Evolutionary conservation across 371 early-diverging fungal species (phyloP).

Genomic region (Mucor lusitanicus): DNA sequence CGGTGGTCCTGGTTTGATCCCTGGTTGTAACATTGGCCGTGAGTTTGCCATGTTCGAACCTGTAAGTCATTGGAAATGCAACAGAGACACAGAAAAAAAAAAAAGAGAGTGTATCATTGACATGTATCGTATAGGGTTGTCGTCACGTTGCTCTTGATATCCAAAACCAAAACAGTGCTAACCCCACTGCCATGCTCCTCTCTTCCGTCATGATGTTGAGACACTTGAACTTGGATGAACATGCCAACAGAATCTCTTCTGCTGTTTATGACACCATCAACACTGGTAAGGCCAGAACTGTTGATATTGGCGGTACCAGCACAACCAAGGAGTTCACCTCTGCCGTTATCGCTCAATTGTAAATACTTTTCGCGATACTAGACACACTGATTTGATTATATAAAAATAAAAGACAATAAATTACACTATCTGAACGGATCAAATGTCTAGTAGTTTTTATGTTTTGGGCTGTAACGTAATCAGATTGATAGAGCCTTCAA

Average conservation of each 20-base stretch:
- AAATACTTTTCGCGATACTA: conserved; percentile 19
- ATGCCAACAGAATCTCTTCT: conserved; percentile 82
- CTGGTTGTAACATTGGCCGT: conserved; percentile 94
- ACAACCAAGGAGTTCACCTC: conserved; percentile 91
- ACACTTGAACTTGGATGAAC: conserved; percentile 83
- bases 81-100: too few relatives aligned
- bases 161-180: conserved; percentile 89
- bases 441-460: too few relatives aligned
- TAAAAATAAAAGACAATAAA: not conserved
- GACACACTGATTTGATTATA: not conserved
- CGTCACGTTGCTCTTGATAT: conserved; percentile 96
- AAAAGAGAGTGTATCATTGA: not conserved
- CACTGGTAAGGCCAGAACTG: conserved; percentile 31
- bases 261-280: conserved; percentile 58
- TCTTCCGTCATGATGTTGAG: conserved; percentile 92
- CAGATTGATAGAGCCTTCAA: too few relatives aligned
- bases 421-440: not conserved
- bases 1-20: conserved; percentile 94
- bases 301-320: conserved; percentile 49
- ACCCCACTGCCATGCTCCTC: conserved; percentile 91
- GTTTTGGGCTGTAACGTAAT: too few relatives aligned
- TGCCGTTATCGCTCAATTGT: conserved; percentile 71
- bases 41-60: conserved; percentile 97
- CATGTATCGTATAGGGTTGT: conserved; percentile 59
- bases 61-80: conserved; percentile 25